Evolutionary conservation across 164 flowering plant species (phyloP), one percentile per base, ranked within the genome.

Genomic region (Magnolia sinica): DNA sequence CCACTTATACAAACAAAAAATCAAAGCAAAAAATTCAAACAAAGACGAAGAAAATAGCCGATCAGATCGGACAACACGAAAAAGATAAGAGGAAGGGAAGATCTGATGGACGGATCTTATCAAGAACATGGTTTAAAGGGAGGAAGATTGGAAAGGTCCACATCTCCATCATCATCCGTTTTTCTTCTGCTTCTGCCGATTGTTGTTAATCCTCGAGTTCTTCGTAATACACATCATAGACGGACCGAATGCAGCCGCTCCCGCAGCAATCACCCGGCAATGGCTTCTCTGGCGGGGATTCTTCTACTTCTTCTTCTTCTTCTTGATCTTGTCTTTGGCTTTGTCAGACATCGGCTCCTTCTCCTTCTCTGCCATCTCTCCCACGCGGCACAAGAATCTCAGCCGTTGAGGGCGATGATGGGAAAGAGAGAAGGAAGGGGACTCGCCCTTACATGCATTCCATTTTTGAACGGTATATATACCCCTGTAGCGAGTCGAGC

Each of bases 191-290:
- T 78, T 70, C 74, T 69, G 78, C 6, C 83, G 86, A 64, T 86
- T 87, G 76, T 90, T 80, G 74, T 91, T n/a, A 92, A 22, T 76
- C 93, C 68, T 95, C 98, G 3, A 95, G 93, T 82, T 95, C 97
- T n/a, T 95, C 97, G 77, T 92, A 91, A 79, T 95, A 93, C 8
- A 91, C 77, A 77, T 95, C 99, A 98, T 97, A 95, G 2, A 95
- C 97, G 85, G 98, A 95, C 27, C 96, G 84, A 2, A 90, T 94
- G 81, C 98, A 93, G n/a, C 99, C 99, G 78, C 93, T 92, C 37
- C 94, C 98, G 74, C 98, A 95, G 73, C 98, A 95, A 82, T 95
- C 99, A 13, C 91, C 98, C 8, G 97, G 89, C 81, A 86, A 65
- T 52, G 99, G 99, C 85, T 89, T 89, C 87, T 93, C 99, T 64